Percentiles rank a stretch among this genome's conserved stretches.
Conservation (phyloP, 2,329 filamentous ascomycete genomes). For the Metarhizium guizhouense region DNA sequence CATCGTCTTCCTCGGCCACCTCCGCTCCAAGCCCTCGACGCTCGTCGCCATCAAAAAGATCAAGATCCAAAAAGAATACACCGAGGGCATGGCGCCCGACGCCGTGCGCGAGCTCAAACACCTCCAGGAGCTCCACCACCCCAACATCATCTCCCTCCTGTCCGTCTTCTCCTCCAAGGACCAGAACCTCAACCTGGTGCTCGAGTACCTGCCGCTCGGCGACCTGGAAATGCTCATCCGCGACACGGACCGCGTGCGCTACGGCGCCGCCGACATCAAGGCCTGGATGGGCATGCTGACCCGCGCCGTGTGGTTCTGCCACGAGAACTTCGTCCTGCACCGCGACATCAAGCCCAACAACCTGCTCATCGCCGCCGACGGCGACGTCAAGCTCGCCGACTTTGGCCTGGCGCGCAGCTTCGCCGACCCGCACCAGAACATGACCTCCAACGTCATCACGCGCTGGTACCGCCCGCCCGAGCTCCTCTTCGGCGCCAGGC, state of each 20-base stretch:
- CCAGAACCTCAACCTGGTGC: conserved; percentile 90
- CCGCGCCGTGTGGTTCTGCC: conserved; percentile 91
- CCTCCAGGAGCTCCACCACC: conserved; percentile 86
- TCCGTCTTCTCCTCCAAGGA: conserved; percentile 94
- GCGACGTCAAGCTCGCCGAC: conserved; percentile 92
- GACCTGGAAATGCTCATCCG: conserved; percentile 93
- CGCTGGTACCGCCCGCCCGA: conserved; percentile 95
- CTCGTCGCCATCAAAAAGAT: conserved; percentile 92
- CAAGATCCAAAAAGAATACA: conserved; percentile 77
- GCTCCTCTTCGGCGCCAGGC: conserved; percentile 79
- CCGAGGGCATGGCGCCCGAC: conserved; percentile 87
- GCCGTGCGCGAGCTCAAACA: conserved; percentile 93
- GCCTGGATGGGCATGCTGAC: conserved; percentile 98
- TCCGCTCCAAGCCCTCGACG: conserved; percentile 60
- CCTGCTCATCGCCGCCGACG: conserved; percentile 84
- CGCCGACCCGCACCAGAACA: conserved; percentile 75
- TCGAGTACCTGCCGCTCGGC: conserved; percentile 88
- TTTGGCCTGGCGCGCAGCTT: conserved; percentile 90
- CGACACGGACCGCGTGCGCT: conserved; percentile 68
- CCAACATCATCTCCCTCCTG: conserved; percentile 88
- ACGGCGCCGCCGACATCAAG: conserved; percentile 86
- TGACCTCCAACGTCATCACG: conserved; percentile 94
- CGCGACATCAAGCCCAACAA: conserved; percentile 99
- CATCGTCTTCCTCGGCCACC: conserved; percentile 83
- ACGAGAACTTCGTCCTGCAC: conserved; percentile 88